These are phyloP conservation scores for Tetradesmus lagerheimii DNA, from an alignment of 139 green algal genomes.

Conservation along the genomic window DNA sequence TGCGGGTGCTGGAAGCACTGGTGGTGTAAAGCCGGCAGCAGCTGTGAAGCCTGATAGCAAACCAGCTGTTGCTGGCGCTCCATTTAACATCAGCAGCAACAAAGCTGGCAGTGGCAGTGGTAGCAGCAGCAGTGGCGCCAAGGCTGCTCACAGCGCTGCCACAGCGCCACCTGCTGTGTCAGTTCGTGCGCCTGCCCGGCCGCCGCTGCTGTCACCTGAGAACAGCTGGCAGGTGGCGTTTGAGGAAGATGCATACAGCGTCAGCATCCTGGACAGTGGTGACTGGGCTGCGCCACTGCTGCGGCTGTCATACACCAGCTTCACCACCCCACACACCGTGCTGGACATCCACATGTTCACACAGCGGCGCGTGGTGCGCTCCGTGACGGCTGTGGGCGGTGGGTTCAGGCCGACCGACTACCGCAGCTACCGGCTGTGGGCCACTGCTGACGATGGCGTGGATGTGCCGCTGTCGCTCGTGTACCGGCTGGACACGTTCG, in stretches of 20 bases:
- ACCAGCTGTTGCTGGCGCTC: background rate
- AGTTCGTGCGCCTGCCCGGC: background rate
- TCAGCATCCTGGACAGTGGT: constrained; percentile 26
- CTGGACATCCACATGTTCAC: constrained; percentile 46
- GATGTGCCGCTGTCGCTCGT: constrained; percentile 74
- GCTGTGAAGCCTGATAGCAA: background rate
- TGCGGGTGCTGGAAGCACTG: background rate
- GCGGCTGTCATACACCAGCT: constrained; percentile 44
- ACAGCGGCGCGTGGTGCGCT: constrained; percentile 11
- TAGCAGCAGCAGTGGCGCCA: constrained; percentile 2
- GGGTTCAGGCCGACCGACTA: constrained; percentile 24
- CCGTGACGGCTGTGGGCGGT: background rate
- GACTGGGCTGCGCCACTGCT: constrained; percentile 26
- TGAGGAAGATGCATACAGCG: constrained; percentile 43
- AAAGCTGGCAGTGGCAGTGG: background rate
- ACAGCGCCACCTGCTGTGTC: background rate
- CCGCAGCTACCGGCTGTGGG: constrained; percentile 47
- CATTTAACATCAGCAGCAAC: background rate
- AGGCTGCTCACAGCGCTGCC: background rate
- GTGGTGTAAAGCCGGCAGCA: background rate
- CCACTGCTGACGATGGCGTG: constrained; percentile 39
- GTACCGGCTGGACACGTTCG: constrained; percentile 55
- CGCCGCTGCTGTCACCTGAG: constrained; percentile 16
- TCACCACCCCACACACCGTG: constrained; percentile 35
- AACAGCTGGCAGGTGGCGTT: constrained; percentile 42